Conservation (phyloP, 805 yeast genomes). For the Metschnikowia kunwiensis region DNA sequence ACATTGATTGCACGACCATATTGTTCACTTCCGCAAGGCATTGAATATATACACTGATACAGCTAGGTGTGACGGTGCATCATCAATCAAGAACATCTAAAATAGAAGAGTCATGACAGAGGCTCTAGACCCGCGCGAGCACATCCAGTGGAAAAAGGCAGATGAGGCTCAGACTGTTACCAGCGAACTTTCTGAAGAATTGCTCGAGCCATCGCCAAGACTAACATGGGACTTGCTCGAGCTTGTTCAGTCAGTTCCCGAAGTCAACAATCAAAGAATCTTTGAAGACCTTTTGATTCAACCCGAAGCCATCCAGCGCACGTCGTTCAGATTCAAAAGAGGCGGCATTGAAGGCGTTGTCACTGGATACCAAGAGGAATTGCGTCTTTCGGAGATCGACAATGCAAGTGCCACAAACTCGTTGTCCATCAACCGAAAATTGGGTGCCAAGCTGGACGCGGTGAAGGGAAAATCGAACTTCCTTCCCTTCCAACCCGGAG, state of each 20-base stretch:
- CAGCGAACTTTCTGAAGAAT: constrained; percentile 27
- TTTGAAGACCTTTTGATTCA: constrained; percentile 48
- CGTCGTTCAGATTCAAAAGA: constrained; percentile 66
- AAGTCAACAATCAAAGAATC: constrained; percentile 32
- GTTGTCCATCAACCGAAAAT: constrained; percentile 66
- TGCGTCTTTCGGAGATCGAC: constrained; percentile 42
- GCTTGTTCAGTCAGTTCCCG: constrained; percentile 57
- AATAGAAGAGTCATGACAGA: background rate
- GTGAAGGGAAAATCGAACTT: constrained; percentile 68
- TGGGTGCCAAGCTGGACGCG: constrained; percentile 57
- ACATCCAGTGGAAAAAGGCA: constrained; percentile 1
- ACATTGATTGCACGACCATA: too few species aligned
- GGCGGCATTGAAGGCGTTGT: constrained; percentile 73
- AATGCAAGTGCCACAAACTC: constrained; percentile 64
- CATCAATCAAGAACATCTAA: too few species aligned
- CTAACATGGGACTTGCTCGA: constrained; percentile 73
- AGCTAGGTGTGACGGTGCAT: background rate
- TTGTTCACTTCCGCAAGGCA: too few species aligned
- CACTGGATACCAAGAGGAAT: constrained; percentile 57
- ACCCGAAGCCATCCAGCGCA: constrained; percentile 63
- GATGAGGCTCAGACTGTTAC: constrained; percentile 2
- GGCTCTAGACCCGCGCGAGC: constrained; percentile 7
- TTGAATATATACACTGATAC: too few species aligned
- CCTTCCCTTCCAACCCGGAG: constrained; percentile 94
- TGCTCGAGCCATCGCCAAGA: constrained; percentile 59